Conservation (phyloP, 495 filamentous ascomycete species). For the Penicillium cataractarum region DNA sequence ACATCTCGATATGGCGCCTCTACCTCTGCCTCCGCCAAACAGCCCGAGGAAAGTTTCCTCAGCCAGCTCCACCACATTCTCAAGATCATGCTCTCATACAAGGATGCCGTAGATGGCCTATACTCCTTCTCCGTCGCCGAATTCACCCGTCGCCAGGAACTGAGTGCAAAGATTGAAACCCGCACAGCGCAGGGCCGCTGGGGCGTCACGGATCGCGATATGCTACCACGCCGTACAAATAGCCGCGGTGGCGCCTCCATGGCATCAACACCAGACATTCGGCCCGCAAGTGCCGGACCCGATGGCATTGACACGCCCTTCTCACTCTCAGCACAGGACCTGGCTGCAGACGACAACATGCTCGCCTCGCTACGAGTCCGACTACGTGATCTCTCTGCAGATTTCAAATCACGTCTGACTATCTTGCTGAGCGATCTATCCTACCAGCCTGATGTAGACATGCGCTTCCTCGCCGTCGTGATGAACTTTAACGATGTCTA, state of each 20-base stretch:
- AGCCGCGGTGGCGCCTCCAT: constrained; percentile 33
- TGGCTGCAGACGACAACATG: constrained; percentile 62
- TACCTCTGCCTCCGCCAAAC: constrained; percentile 47
- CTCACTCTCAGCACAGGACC: constrained; percentile 34
- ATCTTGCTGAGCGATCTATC: constrained; percentile 85
- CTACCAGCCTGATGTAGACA: constrained; percentile 92
- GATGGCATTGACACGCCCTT: constrained; percentile 39
- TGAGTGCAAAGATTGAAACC: constrained; percentile 69
- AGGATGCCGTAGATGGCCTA: constrained; percentile 89
- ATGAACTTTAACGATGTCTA: constrained; percentile 99
- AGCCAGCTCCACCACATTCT: constrained; percentile 88
- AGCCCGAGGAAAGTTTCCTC: constrained; percentile 82
- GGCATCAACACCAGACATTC: constrained; percentile 37
- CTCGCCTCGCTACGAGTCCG: constrained; percentile 75
- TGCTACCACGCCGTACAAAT: constrained; percentile 32
- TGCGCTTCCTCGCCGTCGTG: constrained; percentile 91
- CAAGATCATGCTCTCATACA: constrained; percentile 91
- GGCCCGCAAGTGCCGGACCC: constrained; percentile 27
- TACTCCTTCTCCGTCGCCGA: constrained; percentile 93
- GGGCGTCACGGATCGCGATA: constrained; percentile 63
- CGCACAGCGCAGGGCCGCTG: constrained; percentile 63
- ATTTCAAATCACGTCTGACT: constrained; percentile 77
- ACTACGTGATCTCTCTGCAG: constrained; percentile 67
- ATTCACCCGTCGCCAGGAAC: constrained; percentile 87
- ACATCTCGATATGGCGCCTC: constrained; percentile 43